Base-by-base conservation (phyloP, 2,329 filamentous ascomycete species). In the Lachnellula hyalina region DNA sequence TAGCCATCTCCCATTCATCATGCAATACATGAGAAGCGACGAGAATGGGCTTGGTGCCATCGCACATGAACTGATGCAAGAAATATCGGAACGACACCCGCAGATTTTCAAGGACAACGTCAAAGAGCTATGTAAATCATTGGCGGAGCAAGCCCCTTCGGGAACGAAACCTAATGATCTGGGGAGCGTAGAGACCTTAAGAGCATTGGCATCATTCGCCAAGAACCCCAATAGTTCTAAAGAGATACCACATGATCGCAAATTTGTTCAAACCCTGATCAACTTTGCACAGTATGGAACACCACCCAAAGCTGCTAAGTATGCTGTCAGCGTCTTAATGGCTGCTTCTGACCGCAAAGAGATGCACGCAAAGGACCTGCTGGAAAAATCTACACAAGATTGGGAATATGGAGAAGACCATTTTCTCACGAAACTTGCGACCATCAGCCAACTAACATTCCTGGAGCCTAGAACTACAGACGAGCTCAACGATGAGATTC, bases 81-180 rank as follows among this genome's bases (percentile, higher is more conserved):
- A 96, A 67, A 96, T 97, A 32, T 97, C 94, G 0, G 85, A 89
- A 51, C 83, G 85, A 46, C 94, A 94, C 60, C 92, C 94, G 0
- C 88, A 93, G 55, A 84, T 97, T 8, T 91, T 99, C 74, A 93
- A 94, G 67, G 89, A 90, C 1, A 93, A 97, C 62, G 88, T 96
- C 5, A 89, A 90, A 57, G 91, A 96, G 59, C 82, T 99, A 47
- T 96, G 92, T 73, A 90, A 89, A 67, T 86, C 91, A 55, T 80
- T 99, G 17, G 83, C 91, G 61, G 83, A 89, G 25, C 86, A 92
- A 65, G 87, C 89, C 1, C 94, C 94, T 0, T 85, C 83, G 4
- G 77, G 82, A 19, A 83, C 77, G 17, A 82, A 81, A 51, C 68
- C 79, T 1, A 92, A 92, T 58, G 87, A 93, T 51, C 71, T 83